Base-by-base conservation (phyloP, 768 basidiomycete genomes). In the Pleurotus ostreatus region DNA sequence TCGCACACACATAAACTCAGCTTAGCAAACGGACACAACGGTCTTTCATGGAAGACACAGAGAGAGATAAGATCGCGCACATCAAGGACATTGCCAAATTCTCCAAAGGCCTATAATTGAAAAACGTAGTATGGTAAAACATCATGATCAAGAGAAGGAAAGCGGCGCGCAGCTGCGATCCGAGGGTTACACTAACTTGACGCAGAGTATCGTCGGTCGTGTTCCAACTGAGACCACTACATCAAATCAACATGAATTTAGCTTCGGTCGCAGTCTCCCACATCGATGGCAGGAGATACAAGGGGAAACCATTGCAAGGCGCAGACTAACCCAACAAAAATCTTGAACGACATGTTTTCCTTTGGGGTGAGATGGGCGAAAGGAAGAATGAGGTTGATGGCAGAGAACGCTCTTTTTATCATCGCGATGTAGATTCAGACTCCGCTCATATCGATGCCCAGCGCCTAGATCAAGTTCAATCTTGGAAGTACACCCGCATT, bases 201-300 rank as follows among this genome's bases (percentile, higher is more conserved):
- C 88, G 87, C 64, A 97, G 81, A 56, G 83, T 83, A 43, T 96
- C 94, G 83, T 96, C 94, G 71, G 85, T 94, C 72, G 94, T 96
- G 79, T 88, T 89, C 91, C 91, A 93, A 83, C 89, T 92, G 81
- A 92, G 80, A 85, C 92, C 92, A 79, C 91, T 92, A 86, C 76
- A 77, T 34, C 51, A 39, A 71, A 63, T 34, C 69, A 73, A 73
- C 68, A 74, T 76, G 74, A 77, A 71, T 25, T 69, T 64, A 69
- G 68, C 73, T 83, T 87, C 75, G 85, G 83, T 84, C 73, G 67
- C 72, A 72, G 23, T 74, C 71, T 62, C 69, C 66, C 76, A 71
- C 65, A 69, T 71, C 74, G 70, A 70, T 65, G 70, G 71, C 70
- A 65, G 72, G 78, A 78, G 73, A 78, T 77, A 79, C 70, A 70